Evolutionary conservation across 345 rosid genomes (phyloP), one percentile per base, ranked within the genome.

Genomic region (Zanthoxylum bungeanum): DNA sequence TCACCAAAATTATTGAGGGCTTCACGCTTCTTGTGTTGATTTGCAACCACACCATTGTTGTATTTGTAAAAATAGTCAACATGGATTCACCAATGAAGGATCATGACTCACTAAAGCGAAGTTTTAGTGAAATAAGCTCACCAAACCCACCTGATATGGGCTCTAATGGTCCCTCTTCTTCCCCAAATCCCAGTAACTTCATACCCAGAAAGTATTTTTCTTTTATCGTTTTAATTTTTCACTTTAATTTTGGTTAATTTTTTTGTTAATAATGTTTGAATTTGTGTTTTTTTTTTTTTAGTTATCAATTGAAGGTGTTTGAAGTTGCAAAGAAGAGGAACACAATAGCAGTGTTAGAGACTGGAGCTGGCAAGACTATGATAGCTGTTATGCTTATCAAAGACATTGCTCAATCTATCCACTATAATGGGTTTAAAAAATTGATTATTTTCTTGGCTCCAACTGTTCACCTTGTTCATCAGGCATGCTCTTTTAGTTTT

Each of bases 371-470:
- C 51, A 89, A 91, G 89, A 86, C 90, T 14, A 69, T 80, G 84
- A 85, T 90, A 5, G 84, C 86, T 60, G 85, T 82, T 21, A 89
- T 85, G 91, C 75, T 95, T 21, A 89, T 95, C 30, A 83, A 74
- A 63, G 78, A 80, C 27, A 74, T 89, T 69, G 79, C 60, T 5
- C 71, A 80, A 56, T 37, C 83, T 27, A 68, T 81, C 30, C 78
- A 76, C 80, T 73, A 80, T 22, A 63, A 52, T 69, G 81, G 72
- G 19, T 6, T 14, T 64, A 84, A 82, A 70, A 92, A 82, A 66
- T 78, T 81, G 80, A 82, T 88, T 27, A 40, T 91, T 77, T 92
- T 85, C 88, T 81, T 95, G 82, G 88, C 93, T 2, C 98, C 98
- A 5, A 85, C 96, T 30, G 97, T 89, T 46, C 85, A 81, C 82